These are phyloP conservation scores for Yarrowia bubula DNA, from an alignment of 805 yeast genomes.

Conservation along the genomic window DNA sequence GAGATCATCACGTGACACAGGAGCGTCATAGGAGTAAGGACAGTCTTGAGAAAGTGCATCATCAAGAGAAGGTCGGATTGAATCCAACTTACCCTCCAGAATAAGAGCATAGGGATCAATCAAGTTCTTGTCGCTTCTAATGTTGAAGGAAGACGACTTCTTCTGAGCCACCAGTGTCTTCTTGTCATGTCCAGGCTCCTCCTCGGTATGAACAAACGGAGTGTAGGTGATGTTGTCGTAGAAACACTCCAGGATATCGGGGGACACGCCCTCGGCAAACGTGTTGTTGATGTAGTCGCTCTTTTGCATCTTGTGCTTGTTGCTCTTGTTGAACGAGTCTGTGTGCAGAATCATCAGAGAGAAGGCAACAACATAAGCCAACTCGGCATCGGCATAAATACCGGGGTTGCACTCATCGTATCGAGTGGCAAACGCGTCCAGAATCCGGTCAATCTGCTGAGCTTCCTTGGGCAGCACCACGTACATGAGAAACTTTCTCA, in stretches of 20 bases:
- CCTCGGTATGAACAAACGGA: slow-evolving; percentile 53
- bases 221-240: slow-evolving; percentile 65
- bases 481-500: slow-evolving; percentile 57
- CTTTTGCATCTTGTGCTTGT: slow-evolving; percentile 65
- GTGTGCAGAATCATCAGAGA: slow-evolving; percentile 72
- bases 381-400: slow-evolving; percentile 46
- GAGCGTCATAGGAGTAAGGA: slow-evolving; percentile 35
- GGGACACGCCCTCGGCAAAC: slow-evolving; percentile 39
- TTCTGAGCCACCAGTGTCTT: slow-evolving; percentile 17
- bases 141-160: slow-evolving; percentile 30
- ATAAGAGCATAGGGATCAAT: slow-evolving; percentile 43
- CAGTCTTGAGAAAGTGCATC: slow-evolving; percentile 34
- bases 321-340: slow-evolving; percentile 65
- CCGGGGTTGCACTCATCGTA: slow-evolving; percentile 49
- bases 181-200: slow-evolving; percentile 31
- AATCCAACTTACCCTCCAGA: slow-evolving; percentile 39
- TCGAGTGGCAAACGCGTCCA: slow-evolving; percentile 54
- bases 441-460: slow-evolving; percentile 70
- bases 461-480: slow-evolving; percentile 67
- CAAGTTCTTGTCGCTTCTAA: slow-evolving; percentile 32
- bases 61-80: slow-evolving; percentile 39
- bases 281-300: slow-evolving; percentile 56
- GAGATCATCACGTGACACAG: slow-evolving; percentile 33
- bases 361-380: slow-evolving; percentile 61
- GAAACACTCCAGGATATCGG: slow-evolving; percentile 48